Evolutionary conservation across 1,139 yeast genomes (phyloP), one percentile per base, ranked within the genome.

Genomic region (Saccharomyces hybrid): DNA sequence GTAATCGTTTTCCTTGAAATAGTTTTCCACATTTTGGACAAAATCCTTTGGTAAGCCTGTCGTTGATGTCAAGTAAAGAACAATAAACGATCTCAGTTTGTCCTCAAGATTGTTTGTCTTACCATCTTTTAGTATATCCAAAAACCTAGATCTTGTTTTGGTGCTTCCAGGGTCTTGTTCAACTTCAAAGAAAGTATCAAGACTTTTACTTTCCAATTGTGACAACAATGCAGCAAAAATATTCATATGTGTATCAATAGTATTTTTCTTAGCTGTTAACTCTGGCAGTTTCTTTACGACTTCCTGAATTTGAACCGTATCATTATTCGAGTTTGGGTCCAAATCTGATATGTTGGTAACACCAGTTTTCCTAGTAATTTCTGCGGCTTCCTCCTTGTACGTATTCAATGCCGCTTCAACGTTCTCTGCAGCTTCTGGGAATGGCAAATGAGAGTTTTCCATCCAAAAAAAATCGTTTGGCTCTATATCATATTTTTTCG

Each of bases 371-470:
- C 81, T 79, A 2, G 98, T 89, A 56, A 95, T 78, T 56, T 86
- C 95, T 58, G 83, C 85, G 1, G 98, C 97, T 63, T 89, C 97
- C 57, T 81, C 80, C 62, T 91, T 91, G 72, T 93, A 93, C 55
- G 79, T 77, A 59, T 85, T 83, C 57, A 91, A 77, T 58, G 90
- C 97, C 16, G 78, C 74, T 67, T 95, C 98, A 27, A 96, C 93
- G 70, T 88, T 88, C 68, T 93, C 99, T 34, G 95, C 99, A 25
- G 95, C 98, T 69, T 93, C 97, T 1, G 99, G 99, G 76, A 93
- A 93, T 46, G 99, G 98, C 56, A 89, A 75, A 56, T 86, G 86
- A 11, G 96, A 78, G 71, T 93, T 91, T 58, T 79, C 78, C 59
- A 74, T 76, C 99, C 99, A 93, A 73, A 93, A 93, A 68, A 88